Base-by-base conservation (phyloP, 495 filamentous ascomycete species). In the Cryomyces antarcticus region DNA sequence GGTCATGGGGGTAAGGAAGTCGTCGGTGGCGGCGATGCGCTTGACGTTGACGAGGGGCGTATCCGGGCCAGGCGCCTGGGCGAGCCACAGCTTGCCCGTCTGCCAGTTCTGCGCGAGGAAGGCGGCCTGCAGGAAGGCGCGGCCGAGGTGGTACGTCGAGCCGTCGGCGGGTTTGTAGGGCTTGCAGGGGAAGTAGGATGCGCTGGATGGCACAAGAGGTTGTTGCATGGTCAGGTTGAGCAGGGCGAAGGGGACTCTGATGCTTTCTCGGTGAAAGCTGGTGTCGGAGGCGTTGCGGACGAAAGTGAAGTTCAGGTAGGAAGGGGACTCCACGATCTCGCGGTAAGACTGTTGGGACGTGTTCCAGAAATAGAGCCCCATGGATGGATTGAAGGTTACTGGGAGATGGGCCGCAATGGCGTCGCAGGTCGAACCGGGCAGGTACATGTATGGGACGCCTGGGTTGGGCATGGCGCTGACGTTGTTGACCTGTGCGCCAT, bases 81-180 rank as follows among this genome's bases (percentile, higher is more conserved):
- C 43, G 38, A 45, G 27, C 7, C 10, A 45, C 11, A 44, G 38
- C 6, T 36, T 45, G 10, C 9, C 1, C 7, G 43, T 10, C 10
- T 45, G 41, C 60, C 62, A 71, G 54, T 72, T 71, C 5, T 62
- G 60, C 11, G 67, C 70, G 0, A 73, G 45, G 44, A 74, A 73
- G 5, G 70, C 66, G 27, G 68, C 69, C 49, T 77, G 72, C 9
- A 75, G 48, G 42, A 77, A 75, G 2, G 70, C 61, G 27, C 72
- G 61, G 1, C 70, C 71, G 30, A 75, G 63, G 6, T 48, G 49
- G 35, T 58, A 69, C 13, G 28, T 9, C 24, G 30, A 24, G 5
- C 27, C 33, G 17, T 46, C 46, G 17, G 48, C 38, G 0, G 61
- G 59, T 30, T 59, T 55, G 41, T 68, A 72, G 0, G 61, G 59